Percentiles rank a stretch among this genome's conserved stretches.
phyloP scores from a whole-genome alignment of 2,329 filamentous ascomycete genomes.

The Alternaria gansuensis region DNA sequence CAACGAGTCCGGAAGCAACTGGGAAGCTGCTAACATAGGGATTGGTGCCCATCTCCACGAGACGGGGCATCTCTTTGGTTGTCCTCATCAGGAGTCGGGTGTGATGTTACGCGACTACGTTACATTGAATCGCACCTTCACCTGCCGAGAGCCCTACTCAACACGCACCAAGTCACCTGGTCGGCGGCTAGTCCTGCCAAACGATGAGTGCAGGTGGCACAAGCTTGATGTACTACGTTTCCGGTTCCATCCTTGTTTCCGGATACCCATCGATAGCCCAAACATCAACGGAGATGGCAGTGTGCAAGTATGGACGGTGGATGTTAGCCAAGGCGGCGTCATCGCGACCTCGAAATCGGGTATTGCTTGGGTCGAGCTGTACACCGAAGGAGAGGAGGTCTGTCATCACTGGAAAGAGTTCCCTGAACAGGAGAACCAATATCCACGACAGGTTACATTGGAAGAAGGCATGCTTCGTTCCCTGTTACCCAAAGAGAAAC shows the following conservation, averaged over 20 bases:
- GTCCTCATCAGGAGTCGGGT: constrained; percentile 87
- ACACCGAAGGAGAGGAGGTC: constrained; percentile 77
- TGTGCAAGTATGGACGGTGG: constrained; percentile 85
- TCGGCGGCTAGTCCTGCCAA: constrained; percentile 71
- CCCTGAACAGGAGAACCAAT: constrained; percentile 64
- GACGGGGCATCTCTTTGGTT: constrained; percentile 88
- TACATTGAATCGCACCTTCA: constrained; percentile 82
- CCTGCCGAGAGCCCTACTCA: constrained; percentile 81
- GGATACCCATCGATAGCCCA: constrained; percentile 75
- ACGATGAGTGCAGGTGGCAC: constrained; percentile 92
- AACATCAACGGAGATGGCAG: constrained; percentile 71
- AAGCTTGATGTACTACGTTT: constrained; percentile 88
- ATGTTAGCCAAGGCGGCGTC: constrained; percentile 76
- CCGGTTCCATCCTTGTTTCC: constrained; percentile 88
- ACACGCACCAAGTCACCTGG: constrained; percentile 87
- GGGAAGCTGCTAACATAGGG: constrained; percentile 94
- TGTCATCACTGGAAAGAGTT: constrained; percentile 87
- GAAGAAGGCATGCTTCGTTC: constrained; percentile 78
- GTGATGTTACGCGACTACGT: constrained; percentile 93
- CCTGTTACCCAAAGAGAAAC: constrained; percentile 75
- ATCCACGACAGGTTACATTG: constrained; percentile 76
- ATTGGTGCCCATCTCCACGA: constrained; percentile 94
- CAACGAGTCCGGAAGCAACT: constrained; percentile 86
- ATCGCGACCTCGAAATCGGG: constrained; percentile 85
- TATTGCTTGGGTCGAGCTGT: constrained; percentile 86